Base-by-base conservation (phyloP, 2,329 filamentous ascomycete genomes). In the Didymella exigua region DNA sequence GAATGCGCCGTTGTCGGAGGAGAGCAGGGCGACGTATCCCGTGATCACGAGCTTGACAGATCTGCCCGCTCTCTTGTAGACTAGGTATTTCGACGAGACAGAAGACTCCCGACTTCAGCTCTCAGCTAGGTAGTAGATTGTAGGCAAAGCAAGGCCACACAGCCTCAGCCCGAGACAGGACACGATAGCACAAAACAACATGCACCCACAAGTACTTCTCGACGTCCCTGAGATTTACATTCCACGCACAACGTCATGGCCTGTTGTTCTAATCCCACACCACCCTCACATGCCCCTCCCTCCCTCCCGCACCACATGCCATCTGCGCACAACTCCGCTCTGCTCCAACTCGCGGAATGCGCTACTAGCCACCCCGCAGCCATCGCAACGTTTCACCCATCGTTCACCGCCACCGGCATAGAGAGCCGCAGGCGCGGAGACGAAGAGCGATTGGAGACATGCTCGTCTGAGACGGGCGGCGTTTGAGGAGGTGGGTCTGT, bases 1-100 rank as follows among this genome's bases (percentile, higher is more conserved):
- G 11, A 95, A 95, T 75, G 82, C 84, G 31, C 81, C 81, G 26
- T 75, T 93, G 38, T 61, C 63, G 1, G 58, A 62, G 16, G 67
- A 66, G 14, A 58, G 61, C 0, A 62, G 44, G 24, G 49, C 47
- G 18, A 54, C 34, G 5, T 75, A 69, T 36, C 43, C 64, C 8
- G 63, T 73, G 18, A 66, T 75, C 19, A 49, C 66, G 45, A 60
- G 57, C 10, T 34, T 75, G 60, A 69, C 80, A 71, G 68, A 84
- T 75, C 40, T 73, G 21, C 63, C 65, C 2, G 36, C 52, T 19
- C 24, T 54, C 31, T 31, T 26, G 13, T 49, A 49, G 43, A 27
- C n/a, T 7, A 14, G 4, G 2, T n/a, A n/a, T n/a, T n/a, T n/a
- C n/a, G n/a, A n/a, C 13, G 16, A 18, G 16, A 11, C 9, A 27